Evolutionary conservation across 306 rosid genomes (phyloP).

Genomic region (Pachyrhizus erosus): DNA sequence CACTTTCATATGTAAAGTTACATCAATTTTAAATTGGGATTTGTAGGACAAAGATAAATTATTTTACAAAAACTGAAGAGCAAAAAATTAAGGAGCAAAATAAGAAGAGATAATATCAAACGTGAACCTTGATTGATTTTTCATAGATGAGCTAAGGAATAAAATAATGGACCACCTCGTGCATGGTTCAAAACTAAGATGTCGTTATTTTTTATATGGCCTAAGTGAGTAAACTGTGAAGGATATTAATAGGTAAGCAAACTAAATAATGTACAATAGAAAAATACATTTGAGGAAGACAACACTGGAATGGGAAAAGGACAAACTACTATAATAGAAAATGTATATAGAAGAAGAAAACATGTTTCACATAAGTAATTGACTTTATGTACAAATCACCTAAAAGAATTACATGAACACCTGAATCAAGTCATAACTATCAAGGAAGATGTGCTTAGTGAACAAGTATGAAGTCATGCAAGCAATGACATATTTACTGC

Average conservation of each 20-base stretch:
- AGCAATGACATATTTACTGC: conserved; percentile 22
- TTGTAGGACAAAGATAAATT: conserved; percentile 34
- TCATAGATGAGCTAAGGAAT: conserved; percentile 31
- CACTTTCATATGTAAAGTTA: conserved; percentile 29
- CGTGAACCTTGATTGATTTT: conserved; percentile 32
- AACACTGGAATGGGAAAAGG: conserved; percentile 29
- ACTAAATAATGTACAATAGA: conserved; percentile 17
- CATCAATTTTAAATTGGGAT: conserved; percentile 34
- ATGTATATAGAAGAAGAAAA: conserved; percentile 4
- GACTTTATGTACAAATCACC: background rate
- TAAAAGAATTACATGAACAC: background rate
- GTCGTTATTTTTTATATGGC: conserved; percentile 27
- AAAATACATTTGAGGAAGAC: conserved; percentile 31
- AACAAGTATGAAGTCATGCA: conserved; percentile 31
- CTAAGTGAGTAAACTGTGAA: conserved; percentile 1
- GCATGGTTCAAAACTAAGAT: conserved; percentile 30
- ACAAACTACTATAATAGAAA: conserved; percentile 19
- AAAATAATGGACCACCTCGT: conserved; percentile 31
- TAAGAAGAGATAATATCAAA: conserved; percentile 23
- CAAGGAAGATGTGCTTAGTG: background rate
- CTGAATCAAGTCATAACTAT: background rate
- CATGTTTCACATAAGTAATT: conserved; percentile 24
- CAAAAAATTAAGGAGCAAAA: conserved; percentile 15
- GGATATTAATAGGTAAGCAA: conserved; percentile 5
- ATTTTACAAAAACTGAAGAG: background rate